Percentiles rank a stretch among this genome's conserved stretches.
These are phyloP conservation scores for Picea glauca DNA, from an alignment of 75 land plant genomes.

Conservation along the genomic window DNA sequence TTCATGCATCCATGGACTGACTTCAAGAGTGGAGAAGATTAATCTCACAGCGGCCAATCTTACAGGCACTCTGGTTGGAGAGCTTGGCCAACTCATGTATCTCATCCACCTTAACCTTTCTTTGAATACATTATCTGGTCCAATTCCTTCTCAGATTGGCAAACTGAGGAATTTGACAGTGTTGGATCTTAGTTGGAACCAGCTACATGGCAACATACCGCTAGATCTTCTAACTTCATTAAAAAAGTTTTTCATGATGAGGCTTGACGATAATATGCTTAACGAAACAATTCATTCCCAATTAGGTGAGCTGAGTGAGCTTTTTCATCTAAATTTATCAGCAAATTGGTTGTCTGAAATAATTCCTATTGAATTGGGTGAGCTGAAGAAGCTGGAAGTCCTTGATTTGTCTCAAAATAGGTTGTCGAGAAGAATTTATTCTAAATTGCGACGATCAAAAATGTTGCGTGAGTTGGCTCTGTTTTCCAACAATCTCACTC, in stretches of 20 bases:
- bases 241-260: too few species aligned
- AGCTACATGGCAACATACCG: slow-evolving; percentile 2
- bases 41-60: background rate
- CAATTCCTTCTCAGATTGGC: background rate
- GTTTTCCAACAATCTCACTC: slow-evolving; percentile 11
- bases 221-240: too few species aligned
- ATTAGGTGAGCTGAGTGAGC: background rate
- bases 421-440: slow-evolving; percentile 12
- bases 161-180: background rate
- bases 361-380: slow-evolving; percentile 13
- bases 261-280: background rate
- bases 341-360: slow-evolving; percentile 16
- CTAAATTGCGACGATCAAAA: background rate
- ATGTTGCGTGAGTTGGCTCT: background rate
- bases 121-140: slow-evolving; percentile 9
- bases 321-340: background rate
- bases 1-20: background rate
- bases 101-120: slow-evolving; percentile 16
- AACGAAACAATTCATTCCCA: background rate
- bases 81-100: slow-evolving; percentile 11
- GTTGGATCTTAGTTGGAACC: slow-evolving; percentile 18
- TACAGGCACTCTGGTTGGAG: slow-evolving; percentile 3
- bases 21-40: background rate
- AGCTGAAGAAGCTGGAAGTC: slow-evolving; percentile 5
- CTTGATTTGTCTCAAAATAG: slow-evolving; percentile 9